Evolutionary conservation across 257 asterid genomes (phyloP).

Genomic region (Petunia secreta): DNA sequence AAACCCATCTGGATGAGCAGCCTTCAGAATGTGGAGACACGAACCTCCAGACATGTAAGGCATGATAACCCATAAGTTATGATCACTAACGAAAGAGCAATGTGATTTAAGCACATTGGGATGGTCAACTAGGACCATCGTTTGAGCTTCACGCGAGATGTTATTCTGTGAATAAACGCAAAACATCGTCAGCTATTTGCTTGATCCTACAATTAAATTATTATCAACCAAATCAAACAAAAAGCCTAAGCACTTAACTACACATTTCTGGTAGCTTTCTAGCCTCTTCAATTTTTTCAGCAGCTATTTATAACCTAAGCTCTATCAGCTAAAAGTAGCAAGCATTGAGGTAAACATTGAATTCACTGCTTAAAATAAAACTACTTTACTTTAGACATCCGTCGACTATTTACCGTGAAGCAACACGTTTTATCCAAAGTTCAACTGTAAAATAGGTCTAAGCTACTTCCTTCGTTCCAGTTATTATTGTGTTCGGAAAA

Average conservation of each 20-base stretch:
- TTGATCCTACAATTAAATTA: conserved; percentile 6
- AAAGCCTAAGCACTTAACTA: not conserved
- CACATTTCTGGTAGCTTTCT: not conserved
- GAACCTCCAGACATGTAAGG: conserved; percentile 99
- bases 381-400: not conserved
- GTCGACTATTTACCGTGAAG: not conserved
- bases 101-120: conserved; percentile 93
- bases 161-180: conserved; percentile 62
- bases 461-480: too few species aligned
- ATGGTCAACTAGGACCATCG: conserved; percentile 94
- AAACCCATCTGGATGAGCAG: conserved; percentile 87
- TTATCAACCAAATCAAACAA: conserved; percentile 3
- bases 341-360: not conserved
- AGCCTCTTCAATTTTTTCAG: conserved; percentile 5
- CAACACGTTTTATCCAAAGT: not conserved
- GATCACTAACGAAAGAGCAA: conserved; percentile 92
- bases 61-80: conserved; percentile 96
- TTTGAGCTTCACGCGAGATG: conserved; percentile 92
- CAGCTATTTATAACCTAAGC: conserved; percentile 6
- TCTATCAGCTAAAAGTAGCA: conserved; percentile 12
- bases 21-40: conserved; percentile 91
- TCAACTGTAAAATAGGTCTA: not conserved
- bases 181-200: conserved; percentile 18
- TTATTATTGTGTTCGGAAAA: too few species aligned
- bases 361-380: not conserved